Evolutionary conservation across 2,329 filamentous ascomycete species (phyloP).

Genomic region (Didymella keratinophila): DNA sequence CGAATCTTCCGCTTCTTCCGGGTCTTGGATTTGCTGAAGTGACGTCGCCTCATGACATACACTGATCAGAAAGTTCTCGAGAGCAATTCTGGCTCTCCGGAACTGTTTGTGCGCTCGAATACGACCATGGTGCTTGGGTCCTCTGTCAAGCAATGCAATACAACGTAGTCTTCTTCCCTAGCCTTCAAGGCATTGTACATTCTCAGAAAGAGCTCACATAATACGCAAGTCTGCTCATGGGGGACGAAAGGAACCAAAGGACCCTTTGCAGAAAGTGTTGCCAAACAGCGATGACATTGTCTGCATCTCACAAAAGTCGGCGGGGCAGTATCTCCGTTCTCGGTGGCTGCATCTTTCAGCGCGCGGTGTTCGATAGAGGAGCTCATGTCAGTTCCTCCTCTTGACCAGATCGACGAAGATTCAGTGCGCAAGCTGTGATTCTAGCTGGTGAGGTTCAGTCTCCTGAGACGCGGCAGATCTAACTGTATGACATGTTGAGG

Average conservation of each 20-base stretch:
- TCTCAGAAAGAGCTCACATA: slow-evolving; percentile 9
- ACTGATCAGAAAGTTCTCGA: slow-evolving; percentile 38
- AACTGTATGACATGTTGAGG: not conserved
- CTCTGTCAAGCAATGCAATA: slow-evolving; percentile 10
- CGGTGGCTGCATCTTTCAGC: not conserved
- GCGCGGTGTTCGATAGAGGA: not conserved
- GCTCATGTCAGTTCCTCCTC: slow-evolving; percentile 1
- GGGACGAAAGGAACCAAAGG: not conserved
- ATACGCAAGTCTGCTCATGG: not conserved
- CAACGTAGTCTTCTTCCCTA: slow-evolving; percentile 5
- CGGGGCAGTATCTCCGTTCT: not conserved
- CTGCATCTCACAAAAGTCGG: slow-evolving; percentile 5
- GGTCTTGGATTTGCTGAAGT: not conserved
- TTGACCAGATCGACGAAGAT: not conserved
- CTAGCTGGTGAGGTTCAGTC: not conserved
- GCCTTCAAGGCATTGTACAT: slow-evolving; percentile 7
- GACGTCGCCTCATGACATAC: slow-evolving; percentile 23
- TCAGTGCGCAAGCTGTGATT: not conserved
- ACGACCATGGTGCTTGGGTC: slow-evolving; percentile 14
- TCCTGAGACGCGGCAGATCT: not conserved
- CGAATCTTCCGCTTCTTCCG: too few species aligned
- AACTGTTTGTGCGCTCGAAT: not conserved
- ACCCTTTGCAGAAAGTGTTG: slow-evolving; percentile 1
- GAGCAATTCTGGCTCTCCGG: slow-evolving; percentile 11
- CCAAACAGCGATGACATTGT: slow-evolving; percentile 3